Evolutionary conservation across 495 filamentous ascomycete genomes (phyloP).

Genomic region (Pyronema omphalodes): DNA sequence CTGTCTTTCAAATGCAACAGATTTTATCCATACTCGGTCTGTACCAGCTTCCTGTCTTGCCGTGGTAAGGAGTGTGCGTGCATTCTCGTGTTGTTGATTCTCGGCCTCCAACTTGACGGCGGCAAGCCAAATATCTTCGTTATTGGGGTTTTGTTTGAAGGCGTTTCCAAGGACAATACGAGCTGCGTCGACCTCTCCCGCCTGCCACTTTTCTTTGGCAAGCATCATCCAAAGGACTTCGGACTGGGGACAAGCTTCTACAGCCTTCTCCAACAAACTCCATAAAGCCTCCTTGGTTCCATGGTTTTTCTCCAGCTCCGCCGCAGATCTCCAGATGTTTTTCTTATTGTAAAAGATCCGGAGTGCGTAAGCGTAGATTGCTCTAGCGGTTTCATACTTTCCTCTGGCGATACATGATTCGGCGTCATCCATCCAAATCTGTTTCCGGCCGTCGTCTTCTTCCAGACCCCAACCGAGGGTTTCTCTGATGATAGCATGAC

Average conservation of each 20-base stretch:
- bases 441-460: conserved; percentile 90
- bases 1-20: conserved; percentile 76
- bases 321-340: conserved; percentile 71
- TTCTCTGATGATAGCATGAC: conserved; percentile 70
- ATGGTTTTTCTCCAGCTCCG: conserved; percentile 79
- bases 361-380: conserved; percentile 80
- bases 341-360: conserved; percentile 71
- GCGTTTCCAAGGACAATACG: conserved; percentile 64
- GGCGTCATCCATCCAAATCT: conserved; percentile 88
- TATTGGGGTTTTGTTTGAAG: conserved; percentile 83
- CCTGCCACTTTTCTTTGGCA: conserved; percentile 81
- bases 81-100: conserved; percentile 58
- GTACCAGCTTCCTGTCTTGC: conserved; percentile 77
- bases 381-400: conserved; percentile 72
- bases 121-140: conserved; percentile 91
- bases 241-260: conserved; percentile 74
- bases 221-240: conserved; percentile 94
- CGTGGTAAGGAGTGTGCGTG: conserved; percentile 56
- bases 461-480: conserved; percentile 87
- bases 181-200: conserved; percentile 68
- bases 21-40: conserved; percentile 92
- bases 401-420: conserved; percentile 56
- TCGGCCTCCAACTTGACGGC: conserved; percentile 92
- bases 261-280: conserved; percentile 76
- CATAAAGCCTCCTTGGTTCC: conserved; percentile 68